phyloP scores from a whole-genome alignment of 176 grass and related monocot species.

The Bolboschoenus planiculmis region DNA sequence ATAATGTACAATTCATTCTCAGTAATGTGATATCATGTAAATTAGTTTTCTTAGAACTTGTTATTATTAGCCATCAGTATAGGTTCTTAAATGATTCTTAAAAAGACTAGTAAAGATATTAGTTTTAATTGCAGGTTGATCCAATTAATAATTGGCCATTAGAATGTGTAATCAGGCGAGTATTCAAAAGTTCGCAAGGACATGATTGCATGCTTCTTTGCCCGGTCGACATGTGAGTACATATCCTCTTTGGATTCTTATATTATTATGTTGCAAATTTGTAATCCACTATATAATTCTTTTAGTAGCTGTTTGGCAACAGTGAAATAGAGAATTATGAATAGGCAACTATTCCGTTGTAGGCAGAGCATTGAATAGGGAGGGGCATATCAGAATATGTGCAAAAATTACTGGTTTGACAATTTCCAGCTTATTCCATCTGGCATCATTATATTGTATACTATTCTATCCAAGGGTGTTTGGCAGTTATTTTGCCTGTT shows the following conservation, averaged over 20 bases:
- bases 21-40: no score
- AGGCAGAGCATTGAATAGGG: background rate
- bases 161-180: slow-evolving; percentile 81
- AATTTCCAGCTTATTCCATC: background rate
- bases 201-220: slow-evolving; percentile 89
- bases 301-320: background rate
- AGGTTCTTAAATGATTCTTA: background rate
- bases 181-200: slow-evolving; percentile 62
- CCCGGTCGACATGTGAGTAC: slow-evolving; percentile 76
- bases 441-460: background rate
- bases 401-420: background rate
- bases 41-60: no score
- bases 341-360: background rate
- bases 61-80: no score
- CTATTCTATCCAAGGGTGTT: background rate
- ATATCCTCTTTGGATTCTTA: background rate
- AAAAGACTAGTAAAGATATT: background rate
- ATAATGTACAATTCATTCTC: background rate
- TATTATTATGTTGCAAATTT: background rate
- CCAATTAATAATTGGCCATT: slow-evolving; percentile 59
- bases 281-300: background rate
- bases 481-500: background rate
- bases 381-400: background rate
- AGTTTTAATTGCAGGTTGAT: slow-evolving; percentile 52
- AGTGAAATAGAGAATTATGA: background rate